Conservation (phyloP, 176 grass and related monocot species). For the Avena sativa region DNA sequence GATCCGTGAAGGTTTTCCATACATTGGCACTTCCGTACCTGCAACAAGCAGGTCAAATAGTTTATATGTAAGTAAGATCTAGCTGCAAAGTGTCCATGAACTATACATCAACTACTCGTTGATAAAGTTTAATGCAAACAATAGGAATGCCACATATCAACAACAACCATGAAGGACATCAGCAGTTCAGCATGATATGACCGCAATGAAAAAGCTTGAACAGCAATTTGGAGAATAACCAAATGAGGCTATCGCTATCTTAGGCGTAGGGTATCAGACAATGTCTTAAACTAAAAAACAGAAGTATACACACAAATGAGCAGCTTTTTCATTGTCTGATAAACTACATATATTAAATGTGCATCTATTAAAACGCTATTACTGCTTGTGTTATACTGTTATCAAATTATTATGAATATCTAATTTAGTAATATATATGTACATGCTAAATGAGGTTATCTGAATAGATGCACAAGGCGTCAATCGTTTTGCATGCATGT, state of each 20-base stretch:
- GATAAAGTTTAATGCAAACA: not conserved
- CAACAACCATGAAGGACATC: not conserved
- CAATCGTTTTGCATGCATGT: not conserved
- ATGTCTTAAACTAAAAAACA: not conserved
- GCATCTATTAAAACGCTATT: not conserved
- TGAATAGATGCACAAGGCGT: not conserved
- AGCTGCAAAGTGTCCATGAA: not conserved
- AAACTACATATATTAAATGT: not conserved
- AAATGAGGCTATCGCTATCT: not conserved
- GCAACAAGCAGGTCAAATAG: conserved; percentile 40
- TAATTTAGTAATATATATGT: not conserved
- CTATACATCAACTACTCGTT: not conserved
- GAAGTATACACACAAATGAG: not conserved
- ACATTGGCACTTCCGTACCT: conserved; percentile 78
- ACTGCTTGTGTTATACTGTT: conserved; percentile 6
- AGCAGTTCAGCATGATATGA: conserved; percentile 1
- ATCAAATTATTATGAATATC: not conserved
- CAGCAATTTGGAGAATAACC: not conserved
- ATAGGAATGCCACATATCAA: not conserved
- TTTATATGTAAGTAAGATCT: conserved; percentile 5
- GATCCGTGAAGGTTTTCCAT: conserved; percentile 75
- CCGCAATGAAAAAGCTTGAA: conserved; percentile 4
- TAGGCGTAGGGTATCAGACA: not conserved
- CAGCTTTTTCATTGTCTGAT: too few relatives aligned
- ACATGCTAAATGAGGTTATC: not conserved